Percentiles rank a stretch among this genome's conserved stretches.
phyloP scores from a whole-genome alignment of 2,329 filamentous ascomycete genomes.

The Fusarium vanettenii region DNA sequence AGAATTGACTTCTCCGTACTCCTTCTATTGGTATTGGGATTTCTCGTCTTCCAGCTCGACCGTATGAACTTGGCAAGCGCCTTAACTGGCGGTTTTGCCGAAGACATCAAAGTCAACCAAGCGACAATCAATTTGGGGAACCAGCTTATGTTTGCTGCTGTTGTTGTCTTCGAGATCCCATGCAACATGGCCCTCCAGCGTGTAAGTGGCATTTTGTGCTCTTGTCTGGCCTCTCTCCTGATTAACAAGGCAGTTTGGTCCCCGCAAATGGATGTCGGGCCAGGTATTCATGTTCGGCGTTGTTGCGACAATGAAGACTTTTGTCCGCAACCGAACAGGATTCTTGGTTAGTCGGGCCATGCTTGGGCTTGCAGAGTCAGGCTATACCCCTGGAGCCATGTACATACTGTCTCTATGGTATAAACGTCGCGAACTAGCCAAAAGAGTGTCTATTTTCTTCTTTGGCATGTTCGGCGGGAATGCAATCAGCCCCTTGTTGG shows the following conservation, averaged over 20 bases:
- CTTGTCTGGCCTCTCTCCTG: no score
- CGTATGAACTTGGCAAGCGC: constrained; percentile 65
- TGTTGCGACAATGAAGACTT: constrained; percentile 58
- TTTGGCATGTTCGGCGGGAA: constrained; percentile 65
- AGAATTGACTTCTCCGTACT: constrained; percentile 61
- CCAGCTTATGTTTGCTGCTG: constrained; percentile 64
- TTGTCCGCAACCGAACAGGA: constrained; percentile 55
- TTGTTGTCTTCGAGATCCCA: constrained; percentile 63
- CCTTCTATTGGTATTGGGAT: constrained; percentile 59
- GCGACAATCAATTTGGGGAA: constrained; percentile 64
- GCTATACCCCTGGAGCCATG: constrained; percentile 63
- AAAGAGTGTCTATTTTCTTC: constrained; percentile 62
- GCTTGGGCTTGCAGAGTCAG: constrained; percentile 61
- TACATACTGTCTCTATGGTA: constrained; percentile 66
- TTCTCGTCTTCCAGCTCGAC: constrained; percentile 64
- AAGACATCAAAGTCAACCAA: constrained; percentile 55
- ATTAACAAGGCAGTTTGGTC: background rate
- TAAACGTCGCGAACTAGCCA: constrained; percentile 56
- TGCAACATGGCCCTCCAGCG: constrained; percentile 58
- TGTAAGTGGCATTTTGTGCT: constrained; percentile 16
- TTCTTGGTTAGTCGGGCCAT: constrained; percentile 58
- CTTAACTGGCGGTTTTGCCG: constrained; percentile 60
- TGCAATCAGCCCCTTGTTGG: constrained; percentile 60
- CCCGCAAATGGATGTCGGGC: constrained; percentile 57
- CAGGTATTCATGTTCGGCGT: constrained; percentile 62